These are phyloP conservation scores for Hypoxylon perforatum DNA, from an alignment of 495 filamentous ascomycete species.

Conservation along the genomic window DNA sequence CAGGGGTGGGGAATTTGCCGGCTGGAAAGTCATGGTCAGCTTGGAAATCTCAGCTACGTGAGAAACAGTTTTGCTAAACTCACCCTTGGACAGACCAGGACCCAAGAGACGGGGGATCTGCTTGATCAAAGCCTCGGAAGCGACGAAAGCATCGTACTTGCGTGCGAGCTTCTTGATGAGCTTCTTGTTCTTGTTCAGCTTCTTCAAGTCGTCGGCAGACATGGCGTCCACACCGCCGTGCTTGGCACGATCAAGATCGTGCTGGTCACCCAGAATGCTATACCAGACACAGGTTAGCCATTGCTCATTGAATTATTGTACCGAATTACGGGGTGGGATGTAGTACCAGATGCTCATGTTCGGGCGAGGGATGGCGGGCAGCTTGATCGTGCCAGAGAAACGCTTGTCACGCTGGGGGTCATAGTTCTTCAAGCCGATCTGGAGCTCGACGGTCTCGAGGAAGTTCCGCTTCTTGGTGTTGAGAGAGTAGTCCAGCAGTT, in stretches of 20 bases:
- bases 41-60: not conserved
- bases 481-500: constrained; percentile 90
- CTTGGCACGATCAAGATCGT: constrained; percentile 99
- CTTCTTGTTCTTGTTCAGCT: constrained; percentile 99
- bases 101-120: constrained; percentile 99
- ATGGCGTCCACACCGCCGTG: constrained; percentile 97
- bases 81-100: constrained; percentile 97
- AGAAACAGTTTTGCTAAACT: constrained; percentile 35
- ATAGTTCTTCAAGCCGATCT: constrained; percentile 99
- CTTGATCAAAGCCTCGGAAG: constrained; percentile 96
- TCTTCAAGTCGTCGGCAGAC: constrained; percentile 98
- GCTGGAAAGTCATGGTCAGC: constrained; percentile 61
- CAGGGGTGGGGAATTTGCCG: constrained; percentile 98
- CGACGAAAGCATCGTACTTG: constrained; percentile 99
- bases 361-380: constrained; percentile 89
- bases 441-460: constrained; percentile 93
- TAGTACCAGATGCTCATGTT: constrained; percentile 86
- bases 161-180: constrained; percentile 99
- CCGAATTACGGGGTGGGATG: constrained; percentile 20
- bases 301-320: constrained; percentile 3
- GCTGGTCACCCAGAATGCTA: constrained; percentile 95
- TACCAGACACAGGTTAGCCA: constrained; percentile 51
- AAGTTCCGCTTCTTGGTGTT: constrained; percentile 99
- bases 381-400: constrained; percentile 98
- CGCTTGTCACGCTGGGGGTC: constrained; percentile 99